Percentiles rank a stretch among this genome's conserved stretches.
phyloP scores from a whole-genome alignment of 495 filamentous ascomycete genomes.

The Aspergillus biplanus region DNA sequence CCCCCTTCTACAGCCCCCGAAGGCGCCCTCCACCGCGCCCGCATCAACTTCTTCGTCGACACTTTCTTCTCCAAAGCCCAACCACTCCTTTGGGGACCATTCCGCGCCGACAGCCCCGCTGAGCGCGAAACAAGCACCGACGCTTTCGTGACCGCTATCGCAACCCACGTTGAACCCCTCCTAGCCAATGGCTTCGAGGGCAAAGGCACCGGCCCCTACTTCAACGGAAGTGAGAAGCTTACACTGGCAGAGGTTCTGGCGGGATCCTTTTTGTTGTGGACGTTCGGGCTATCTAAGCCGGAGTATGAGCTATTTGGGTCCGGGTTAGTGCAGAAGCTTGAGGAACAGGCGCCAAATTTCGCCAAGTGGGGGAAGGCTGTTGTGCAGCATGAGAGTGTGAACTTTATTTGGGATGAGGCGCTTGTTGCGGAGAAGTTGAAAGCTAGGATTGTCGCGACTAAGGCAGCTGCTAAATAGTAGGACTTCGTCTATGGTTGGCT shows the following conservation, averaged over 20 bases:
- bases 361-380: conserved; percentile 68
- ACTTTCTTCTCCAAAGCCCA: conserved; percentile 69
- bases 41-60: conserved; percentile 76
- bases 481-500: no score
- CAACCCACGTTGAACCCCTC: conserved; percentile 76
- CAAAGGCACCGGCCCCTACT: conserved; percentile 64
- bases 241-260: conserved; percentile 73
- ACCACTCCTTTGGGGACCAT: conserved; percentile 38
- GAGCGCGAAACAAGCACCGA: conserved; percentile 35
- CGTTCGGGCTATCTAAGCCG: conserved; percentile 53
- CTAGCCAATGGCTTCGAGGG: conserved; percentile 33
- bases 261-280: conserved; percentile 68
- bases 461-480: no score
- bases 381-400: conserved; percentile 65
- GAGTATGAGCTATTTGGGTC: conserved; percentile 41
- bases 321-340: conserved; percentile 49
- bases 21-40: conserved; percentile 63
- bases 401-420: conserved; percentile 60
- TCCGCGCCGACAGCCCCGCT: conserved; percentile 38
- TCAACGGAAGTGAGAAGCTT: conserved; percentile 72
- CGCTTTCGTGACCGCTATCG: conserved; percentile 52
- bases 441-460: no score
- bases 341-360: conserved; percentile 64
- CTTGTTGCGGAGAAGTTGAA: no score
- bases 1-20: conserved; percentile 37